Percentiles rank a stretch among this genome's conserved stretches.
Evolutionary conservation across 2,329 filamentous ascomycete species (phyloP).

Genomic region (Clarireedia homoeocarpa): DNA sequence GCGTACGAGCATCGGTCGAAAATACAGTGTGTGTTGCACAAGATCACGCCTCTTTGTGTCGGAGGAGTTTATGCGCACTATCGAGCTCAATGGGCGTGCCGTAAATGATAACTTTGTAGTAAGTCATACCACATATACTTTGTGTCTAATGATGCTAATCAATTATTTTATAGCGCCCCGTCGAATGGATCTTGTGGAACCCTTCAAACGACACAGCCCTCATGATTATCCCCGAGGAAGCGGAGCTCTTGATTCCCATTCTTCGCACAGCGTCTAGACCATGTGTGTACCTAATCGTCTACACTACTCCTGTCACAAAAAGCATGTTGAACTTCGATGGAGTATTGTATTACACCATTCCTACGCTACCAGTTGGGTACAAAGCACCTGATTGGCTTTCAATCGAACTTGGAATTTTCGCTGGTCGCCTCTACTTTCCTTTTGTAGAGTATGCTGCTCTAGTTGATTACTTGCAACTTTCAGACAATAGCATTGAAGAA

Average conservation of each 20-base stretch:
- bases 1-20: constrained; percentile 32
- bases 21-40: constrained; percentile 26
- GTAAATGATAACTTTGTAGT: constrained; percentile 34
- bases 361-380: constrained; percentile 35
- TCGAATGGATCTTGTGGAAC: constrained; percentile 57
- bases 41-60: constrained; percentile 33
- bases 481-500: constrained; percentile 6
- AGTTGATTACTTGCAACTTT: constrained; percentile 24
- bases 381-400: constrained; percentile 43
- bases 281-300: constrained; percentile 42
- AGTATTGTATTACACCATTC: constrained; percentile 45
- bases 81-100: constrained; percentile 26
- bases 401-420: constrained; percentile 51
- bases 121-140: not conserved
- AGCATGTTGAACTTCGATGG: constrained; percentile 52
- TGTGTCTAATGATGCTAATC: not conserved
- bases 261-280: constrained; percentile 25
- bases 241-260: constrained; percentile 43
- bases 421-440: constrained; percentile 53
- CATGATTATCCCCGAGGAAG: constrained; percentile 56
- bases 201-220: constrained; percentile 39
- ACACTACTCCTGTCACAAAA: constrained; percentile 52
- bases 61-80: constrained; percentile 40
- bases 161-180: constrained; percentile 32
- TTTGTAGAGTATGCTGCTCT: constrained; percentile 36